Percentiles rank a stretch among this genome's conserved stretches.
phyloP scores from a whole-genome alignment of 192 early-diverging fungal species.

The Umbelopsis isabellina region DNA sequence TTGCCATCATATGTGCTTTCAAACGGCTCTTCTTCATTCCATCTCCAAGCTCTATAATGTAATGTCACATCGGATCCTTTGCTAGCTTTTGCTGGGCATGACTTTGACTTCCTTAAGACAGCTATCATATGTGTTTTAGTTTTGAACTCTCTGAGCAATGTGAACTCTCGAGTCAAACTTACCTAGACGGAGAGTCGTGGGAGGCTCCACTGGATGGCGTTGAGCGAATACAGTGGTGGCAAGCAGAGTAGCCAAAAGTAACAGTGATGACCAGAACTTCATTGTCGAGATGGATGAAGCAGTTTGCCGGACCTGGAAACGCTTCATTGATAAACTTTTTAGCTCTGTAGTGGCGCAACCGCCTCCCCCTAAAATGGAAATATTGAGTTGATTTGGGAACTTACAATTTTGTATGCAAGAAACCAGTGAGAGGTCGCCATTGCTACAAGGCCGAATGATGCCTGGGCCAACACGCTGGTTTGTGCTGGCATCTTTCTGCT shows the following conservation, averaged over 20 bases:
- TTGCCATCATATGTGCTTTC: constrained; percentile 28
- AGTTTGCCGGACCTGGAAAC: constrained; percentile 16
- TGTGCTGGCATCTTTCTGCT: constrained; percentile 44
- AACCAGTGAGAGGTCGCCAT: neutral
- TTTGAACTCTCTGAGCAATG: neutral
- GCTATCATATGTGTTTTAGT: neutral
- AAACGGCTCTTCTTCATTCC: constrained; percentile 24
- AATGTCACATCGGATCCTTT: constrained; percentile 17
- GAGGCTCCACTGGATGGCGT: neutral
- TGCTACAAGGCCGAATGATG: neutral
- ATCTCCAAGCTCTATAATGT: constrained; percentile 24
- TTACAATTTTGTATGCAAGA: neutral
- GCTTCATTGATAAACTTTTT: neutral
- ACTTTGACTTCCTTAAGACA: constrained; percentile 8
- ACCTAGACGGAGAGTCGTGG: neutral
- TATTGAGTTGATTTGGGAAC: constrained; percentile 15
- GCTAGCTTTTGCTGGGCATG: constrained; percentile 2
- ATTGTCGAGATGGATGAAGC: constrained; percentile 4
- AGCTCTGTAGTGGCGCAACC: neutral
- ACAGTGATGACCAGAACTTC: constrained; percentile 8
- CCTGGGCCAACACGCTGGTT: constrained; percentile 28
- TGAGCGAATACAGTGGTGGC: constrained; percentile 7
- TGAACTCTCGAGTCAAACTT: neutral
- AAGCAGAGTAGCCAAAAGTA: constrained; percentile 1
- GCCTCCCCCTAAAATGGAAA: neutral